Conservation (phyloP, 441 rosid species). For the Jatropha multifida region DNA sequence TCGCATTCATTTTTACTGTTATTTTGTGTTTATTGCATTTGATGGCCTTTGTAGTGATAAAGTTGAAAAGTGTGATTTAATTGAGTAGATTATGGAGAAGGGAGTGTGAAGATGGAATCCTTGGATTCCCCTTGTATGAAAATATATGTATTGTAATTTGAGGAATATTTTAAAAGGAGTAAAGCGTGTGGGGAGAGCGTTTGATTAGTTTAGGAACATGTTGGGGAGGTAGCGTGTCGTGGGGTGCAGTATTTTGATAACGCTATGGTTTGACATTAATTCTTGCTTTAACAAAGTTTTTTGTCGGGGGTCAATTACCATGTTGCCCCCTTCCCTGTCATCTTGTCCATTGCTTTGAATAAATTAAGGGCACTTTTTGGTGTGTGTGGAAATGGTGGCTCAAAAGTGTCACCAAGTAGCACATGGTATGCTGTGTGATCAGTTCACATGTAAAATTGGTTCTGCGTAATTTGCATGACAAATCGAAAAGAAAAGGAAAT, state of each 20-base stretch:
- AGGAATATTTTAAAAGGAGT: constrained; percentile 12
- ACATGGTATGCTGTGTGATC: constrained; percentile 16
- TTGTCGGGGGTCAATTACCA: constrained; percentile 35
- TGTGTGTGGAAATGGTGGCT: constrained; percentile 10
- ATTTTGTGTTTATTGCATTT: neutral
- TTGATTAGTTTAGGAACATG: constrained; percentile 22
- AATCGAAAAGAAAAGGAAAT: neutral
- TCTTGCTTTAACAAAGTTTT: constrained; percentile 23
- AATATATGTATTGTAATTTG: neutral
- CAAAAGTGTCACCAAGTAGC: constrained; percentile 6
- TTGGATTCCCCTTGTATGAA: constrained; percentile 32
- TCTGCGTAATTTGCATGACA: neutral
- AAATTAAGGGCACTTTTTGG: neutral
- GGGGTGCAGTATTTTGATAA: constrained; percentile 24
- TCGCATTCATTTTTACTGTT: neutral
- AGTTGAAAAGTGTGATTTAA: constrained; percentile 3
- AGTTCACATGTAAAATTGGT: neutral
- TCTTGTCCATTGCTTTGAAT: constrained; percentile 10
- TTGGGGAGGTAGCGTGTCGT: constrained; percentile 41
- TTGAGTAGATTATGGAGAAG: constrained; percentile 18
- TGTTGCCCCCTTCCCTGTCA: constrained; percentile 20
- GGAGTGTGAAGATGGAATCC: constrained; percentile 17
- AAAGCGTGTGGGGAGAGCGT: constrained; percentile 23
- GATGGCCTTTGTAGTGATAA: constrained; percentile 4
- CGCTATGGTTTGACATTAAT: constrained; percentile 32